Evolutionary conservation across 1,284 basidiomycete species (phyloP).

Genomic region (Flammula alnicola): DNA sequence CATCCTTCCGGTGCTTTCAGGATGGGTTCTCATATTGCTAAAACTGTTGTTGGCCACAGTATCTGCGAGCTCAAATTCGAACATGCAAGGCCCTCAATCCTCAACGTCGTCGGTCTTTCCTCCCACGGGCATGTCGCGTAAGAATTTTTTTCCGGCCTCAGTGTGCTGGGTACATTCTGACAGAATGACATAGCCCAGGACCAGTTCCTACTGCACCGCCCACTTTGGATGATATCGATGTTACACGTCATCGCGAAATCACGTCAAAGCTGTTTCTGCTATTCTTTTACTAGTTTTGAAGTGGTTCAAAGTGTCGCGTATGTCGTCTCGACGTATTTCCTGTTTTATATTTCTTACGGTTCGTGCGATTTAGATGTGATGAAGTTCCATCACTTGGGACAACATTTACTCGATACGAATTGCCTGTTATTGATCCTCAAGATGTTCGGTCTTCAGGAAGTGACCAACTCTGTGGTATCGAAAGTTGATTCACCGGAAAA

Average conservation of each 20-base stretch:
- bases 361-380: constrained; percentile 73
- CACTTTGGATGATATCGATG: constrained; percentile 94
- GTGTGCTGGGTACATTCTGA: neutral
- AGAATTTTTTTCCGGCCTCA: constrained; percentile 30
- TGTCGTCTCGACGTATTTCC: constrained; percentile 35
- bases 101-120: constrained; percentile 70
- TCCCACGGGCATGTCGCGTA: constrained; percentile 71
- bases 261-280: constrained; percentile 97
- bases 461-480: constrained; percentile 80
- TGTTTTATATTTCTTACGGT: neutral
- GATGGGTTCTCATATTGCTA: constrained; percentile 88
- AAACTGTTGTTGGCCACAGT: constrained; percentile 91
- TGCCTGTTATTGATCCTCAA: constrained; percentile 94
- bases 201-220: constrained; percentile 69
- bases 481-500: constrained; percentile 89
- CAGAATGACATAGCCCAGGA: constrained; percentile 52
- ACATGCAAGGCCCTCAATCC: constrained; percentile 59
- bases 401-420: constrained; percentile 94
- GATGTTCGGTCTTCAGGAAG: constrained; percentile 97
- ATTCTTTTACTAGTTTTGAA: constrained; percentile 91
- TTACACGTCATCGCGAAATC: constrained; percentile 95
- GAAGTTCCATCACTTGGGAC: constrained; percentile 98
- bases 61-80: constrained; percentile 71
- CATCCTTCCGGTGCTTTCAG: constrained; percentile 81
- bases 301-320: constrained; percentile 99